Evolutionary conservation across 176 grass and related monocot species (phyloP).

Genomic region (Bromus sterilis): DNA sequence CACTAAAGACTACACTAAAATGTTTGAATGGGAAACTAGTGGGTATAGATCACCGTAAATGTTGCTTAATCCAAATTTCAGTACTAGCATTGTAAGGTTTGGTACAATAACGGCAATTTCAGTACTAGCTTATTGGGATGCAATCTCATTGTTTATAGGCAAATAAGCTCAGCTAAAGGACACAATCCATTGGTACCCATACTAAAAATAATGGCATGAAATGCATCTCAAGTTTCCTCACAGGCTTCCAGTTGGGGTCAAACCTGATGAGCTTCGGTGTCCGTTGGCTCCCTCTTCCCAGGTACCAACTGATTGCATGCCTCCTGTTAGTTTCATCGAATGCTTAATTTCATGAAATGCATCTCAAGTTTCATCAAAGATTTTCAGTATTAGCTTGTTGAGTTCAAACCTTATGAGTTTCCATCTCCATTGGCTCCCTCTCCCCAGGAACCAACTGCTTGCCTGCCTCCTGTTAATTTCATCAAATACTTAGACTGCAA

Average conservation of each 20-base stretch:
- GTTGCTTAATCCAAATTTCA: neutral
- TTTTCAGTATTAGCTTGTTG: neutral
- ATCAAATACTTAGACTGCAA: conserved; percentile 17
- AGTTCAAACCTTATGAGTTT: conserved; percentile 24
- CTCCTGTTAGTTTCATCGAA: conserved; percentile 31
- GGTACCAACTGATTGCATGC: neutral
- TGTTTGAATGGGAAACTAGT: neutral
- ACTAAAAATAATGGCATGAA: neutral
- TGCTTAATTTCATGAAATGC: conserved; percentile 6
- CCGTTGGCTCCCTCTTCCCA: neutral
- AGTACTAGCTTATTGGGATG: neutral
- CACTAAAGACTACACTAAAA: neutral
- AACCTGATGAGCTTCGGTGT: conserved; percentile 6
- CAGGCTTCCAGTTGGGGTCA: neutral
- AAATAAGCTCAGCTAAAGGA: neutral
- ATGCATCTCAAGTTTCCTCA: neutral
- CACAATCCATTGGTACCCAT: neutral
- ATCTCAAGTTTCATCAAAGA: neutral
- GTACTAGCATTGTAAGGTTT: neutral
- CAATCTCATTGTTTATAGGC: neutral
- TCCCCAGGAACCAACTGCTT: neutral
- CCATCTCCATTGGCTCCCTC: neutral
- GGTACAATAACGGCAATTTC: neutral
- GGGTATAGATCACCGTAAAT: neutral
- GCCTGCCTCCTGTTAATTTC: conserved; percentile 21